Evolutionary conservation across 116 monocot species (phyloP), one percentile per base, ranked within the genome.

Genomic region (Trichopus zeylanicus): DNA sequence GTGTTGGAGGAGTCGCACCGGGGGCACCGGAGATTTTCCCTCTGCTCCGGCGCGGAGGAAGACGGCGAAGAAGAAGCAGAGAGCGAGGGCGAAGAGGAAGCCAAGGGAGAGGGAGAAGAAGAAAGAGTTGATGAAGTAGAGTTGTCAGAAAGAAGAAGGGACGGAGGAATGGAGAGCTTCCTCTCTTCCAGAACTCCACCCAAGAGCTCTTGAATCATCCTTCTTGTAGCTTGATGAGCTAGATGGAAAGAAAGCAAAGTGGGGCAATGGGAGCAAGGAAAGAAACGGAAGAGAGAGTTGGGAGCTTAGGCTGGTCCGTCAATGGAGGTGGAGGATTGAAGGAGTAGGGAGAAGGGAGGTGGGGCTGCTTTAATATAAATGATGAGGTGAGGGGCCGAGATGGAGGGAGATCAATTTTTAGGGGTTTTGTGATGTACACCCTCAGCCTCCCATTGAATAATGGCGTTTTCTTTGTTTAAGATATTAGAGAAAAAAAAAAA

Each of bases 1-100:
- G 92, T 92, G 87, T 92, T 91, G 29, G 82, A 64, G 46, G 91
- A 91, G 75, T 91, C 91, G 67, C 91, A 91, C 28, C 91, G 58
- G 6, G 91, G 91, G 60, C 91, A 91, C 48, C 77, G 73, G 6
- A 91, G 74, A 29, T 76, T 82, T 60, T 73, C 74, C 38, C 57
- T 52, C 13, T 46, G 49, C 39, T 59, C 54, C 4, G 64, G 12
- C n/a, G 60, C 18, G 15, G 35, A 7, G 12, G 46, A 21, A 3
- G 53, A 11, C 2, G 70, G 23, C 24, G 49, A 21, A 0, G 55
- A 51, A n/a, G 70, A 29, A 29, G 49, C 9, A 0, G 55, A 51
- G 23, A 52, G 19, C 0, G 70, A 56, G 30, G 73, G 69, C 22
- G 76, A 81, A 9, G 60, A 18, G 15, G 81, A 68, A 0, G 28